Evolutionary conservation across 2,329 filamentous ascomycete genomes (phyloP).

Genomic region (Cladosporium sp.): DNA sequence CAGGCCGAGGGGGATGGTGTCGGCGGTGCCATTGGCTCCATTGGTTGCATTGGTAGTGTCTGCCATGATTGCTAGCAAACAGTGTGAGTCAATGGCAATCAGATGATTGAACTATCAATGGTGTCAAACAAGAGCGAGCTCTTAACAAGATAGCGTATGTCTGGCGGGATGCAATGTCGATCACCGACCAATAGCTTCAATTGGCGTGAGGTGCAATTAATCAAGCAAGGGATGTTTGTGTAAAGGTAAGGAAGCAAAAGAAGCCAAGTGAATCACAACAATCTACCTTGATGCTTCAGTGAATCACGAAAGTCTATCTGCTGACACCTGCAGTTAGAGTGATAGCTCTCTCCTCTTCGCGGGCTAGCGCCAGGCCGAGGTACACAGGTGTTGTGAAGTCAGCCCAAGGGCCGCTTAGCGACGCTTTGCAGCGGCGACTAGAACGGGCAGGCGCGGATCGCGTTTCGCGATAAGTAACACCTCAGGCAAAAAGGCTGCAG

Average conservation of each 20-base stretch:
- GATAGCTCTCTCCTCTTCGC: slow-evolving; percentile 5
- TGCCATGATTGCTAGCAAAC: neutral
- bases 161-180: neutral
- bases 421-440: slow-evolving; percentile 4
- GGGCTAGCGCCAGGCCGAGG: slow-evolving; percentile 4
- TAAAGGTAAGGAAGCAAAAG: neutral
- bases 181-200: neutral
- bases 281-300: neutral
- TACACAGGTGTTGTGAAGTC: neutral
- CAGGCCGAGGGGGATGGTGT: slow-evolving; percentile 37
- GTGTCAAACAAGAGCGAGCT: neutral
- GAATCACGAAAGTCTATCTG: neutral
- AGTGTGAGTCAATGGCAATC: neutral
- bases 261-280: neutral
- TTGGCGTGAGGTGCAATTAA: neutral
- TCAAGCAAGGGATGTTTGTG: neutral
- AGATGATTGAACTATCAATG: neutral
- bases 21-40: slow-evolving; percentile 1
- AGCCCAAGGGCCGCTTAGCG: slow-evolving; percentile 10
- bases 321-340: neutral
- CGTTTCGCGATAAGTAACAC: neutral
- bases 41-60: neutral
- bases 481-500: no score
- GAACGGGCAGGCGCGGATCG: neutral
- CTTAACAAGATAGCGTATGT: neutral